A percentile compares a stretch with the other conserved stretches of the same genome.
phyloP scores from a whole-genome alignment of 140 eudicot genomes.

The Bidens hawaiensis region DNA sequence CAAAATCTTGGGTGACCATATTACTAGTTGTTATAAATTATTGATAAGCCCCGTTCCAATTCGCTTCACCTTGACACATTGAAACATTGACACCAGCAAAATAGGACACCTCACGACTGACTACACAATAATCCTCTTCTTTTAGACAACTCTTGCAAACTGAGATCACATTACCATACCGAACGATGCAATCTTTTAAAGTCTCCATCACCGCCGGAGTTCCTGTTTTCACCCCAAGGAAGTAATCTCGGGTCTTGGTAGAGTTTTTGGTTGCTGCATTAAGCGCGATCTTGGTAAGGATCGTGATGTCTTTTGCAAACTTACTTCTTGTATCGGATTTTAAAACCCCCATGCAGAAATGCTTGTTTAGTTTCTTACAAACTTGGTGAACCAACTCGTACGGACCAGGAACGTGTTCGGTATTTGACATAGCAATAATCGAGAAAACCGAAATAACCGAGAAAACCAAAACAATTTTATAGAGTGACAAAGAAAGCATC shows the following conservation, averaged over 20 bases:
- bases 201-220: slow-evolving; percentile 11
- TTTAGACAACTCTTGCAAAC: background rate
- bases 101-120: slow-evolving; percentile 3
- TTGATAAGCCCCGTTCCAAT: no score
- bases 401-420: background rate
- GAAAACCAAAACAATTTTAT: background rate
- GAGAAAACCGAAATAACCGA: background rate
- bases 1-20: no score
- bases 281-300: slow-evolving; percentile 6
- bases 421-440: background rate
- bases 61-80: no score
- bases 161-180: background rate
- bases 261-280: background rate
- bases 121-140: slow-evolving; percentile 5
- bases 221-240: background rate
- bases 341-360: background rate
- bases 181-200: background rate
- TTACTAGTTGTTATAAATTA: no score
- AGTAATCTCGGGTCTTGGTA: background rate
- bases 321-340: slow-evolving; percentile 9
- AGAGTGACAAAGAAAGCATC: slow-evolving; percentile 8
- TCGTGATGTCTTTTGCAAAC: background rate
- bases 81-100: no score
- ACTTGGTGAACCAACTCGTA: background rate
- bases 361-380: background rate